Base-by-base conservation (phyloP, 1,139 yeast species). In the Suhomyces bribrorum region DNA sequence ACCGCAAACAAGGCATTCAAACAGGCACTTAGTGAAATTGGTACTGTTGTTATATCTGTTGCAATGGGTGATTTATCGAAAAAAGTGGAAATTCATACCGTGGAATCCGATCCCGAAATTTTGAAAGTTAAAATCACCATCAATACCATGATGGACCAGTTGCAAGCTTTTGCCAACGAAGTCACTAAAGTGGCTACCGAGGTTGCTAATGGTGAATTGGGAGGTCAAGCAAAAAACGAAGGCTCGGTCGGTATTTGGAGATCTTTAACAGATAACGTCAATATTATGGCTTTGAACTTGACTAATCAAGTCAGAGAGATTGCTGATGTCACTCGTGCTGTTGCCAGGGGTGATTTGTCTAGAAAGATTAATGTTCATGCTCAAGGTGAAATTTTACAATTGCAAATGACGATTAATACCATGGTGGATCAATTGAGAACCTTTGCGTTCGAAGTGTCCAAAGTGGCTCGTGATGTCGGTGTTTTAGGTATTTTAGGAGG, bases 391-490 rank as follows among this genome's bases (percentile, higher is more conserved):
- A 85, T 84, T 49, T 67, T 83, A 41, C 88, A 82, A 50, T 73
- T 84, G 46, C 92, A 84, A 59, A 82, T 81, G 69, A 85, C 92
- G 5, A 85, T 84, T 52, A 84, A 85, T 56, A 77, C 87, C 45
- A 86, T 84, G 96, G 95, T 86, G 67, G 95, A 86, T 58, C 94
- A 86, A 60, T 75, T 86, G 51, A 75, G 94, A 57, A 85, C 87
- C 14, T 86, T 86, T 68, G 95, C 95, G 1, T 83, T 86, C 50
- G 95, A 86, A 61, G 95, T 86, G 27, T 84, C 94, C 3, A 78
- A 89, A 46, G 94, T 86, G 22, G 95, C 95, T 4, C 74, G 95
- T 48, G 95, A 86, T 65, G 89, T 89, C 17, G 95, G 95, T 56
- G 95, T 87, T 20, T 84, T 86, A 50, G 95, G 95, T 48, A 76